These are phyloP conservation scores for Syzygium malaccense DNA, from an alignment of 441 rosid species.

Conservation along the genomic window DNA sequence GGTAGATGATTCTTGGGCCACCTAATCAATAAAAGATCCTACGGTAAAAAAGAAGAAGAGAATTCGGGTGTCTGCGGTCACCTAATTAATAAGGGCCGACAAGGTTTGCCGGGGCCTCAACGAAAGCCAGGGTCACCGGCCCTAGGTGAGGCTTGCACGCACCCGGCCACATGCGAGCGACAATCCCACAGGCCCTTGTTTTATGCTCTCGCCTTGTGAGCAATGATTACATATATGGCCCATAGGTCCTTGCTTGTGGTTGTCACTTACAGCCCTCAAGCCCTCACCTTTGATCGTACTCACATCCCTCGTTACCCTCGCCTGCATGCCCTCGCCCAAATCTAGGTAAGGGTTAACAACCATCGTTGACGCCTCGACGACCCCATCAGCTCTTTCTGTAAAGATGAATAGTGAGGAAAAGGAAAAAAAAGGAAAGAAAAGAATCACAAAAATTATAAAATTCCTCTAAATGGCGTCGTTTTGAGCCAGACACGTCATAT, in stretches of 20 bases:
- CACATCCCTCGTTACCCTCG: background rate
- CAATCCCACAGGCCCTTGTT: background rate
- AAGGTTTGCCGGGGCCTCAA: too few relatives aligned
- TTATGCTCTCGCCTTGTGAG: too few relatives aligned
- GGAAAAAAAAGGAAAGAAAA: too few relatives aligned
- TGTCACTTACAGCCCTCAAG: too few relatives aligned
- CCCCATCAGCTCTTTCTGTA: background rate
- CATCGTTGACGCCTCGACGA: background rate
- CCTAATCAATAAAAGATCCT: background rate
- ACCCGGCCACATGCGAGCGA: too few relatives aligned
- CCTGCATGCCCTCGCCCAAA: background rate
- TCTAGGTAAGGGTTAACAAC: background rate
- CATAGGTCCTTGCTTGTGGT: background rate
- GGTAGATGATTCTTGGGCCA: background rate
- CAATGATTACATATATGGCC: background rate
- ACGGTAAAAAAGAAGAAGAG: background rate
- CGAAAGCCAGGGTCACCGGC: too few relatives aligned
- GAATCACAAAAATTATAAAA: too few relatives aligned
- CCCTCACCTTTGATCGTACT: background rate
- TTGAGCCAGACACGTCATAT: background rate
- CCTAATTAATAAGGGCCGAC: too few relatives aligned
- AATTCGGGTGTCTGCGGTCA: background rate
- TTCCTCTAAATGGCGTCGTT: too few relatives aligned
- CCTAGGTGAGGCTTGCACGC: too few relatives aligned
- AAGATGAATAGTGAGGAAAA: background rate